Base-by-base conservation (phyloP, 306 rosid genomes). In the Astragalus glycyphyllos region DNA sequence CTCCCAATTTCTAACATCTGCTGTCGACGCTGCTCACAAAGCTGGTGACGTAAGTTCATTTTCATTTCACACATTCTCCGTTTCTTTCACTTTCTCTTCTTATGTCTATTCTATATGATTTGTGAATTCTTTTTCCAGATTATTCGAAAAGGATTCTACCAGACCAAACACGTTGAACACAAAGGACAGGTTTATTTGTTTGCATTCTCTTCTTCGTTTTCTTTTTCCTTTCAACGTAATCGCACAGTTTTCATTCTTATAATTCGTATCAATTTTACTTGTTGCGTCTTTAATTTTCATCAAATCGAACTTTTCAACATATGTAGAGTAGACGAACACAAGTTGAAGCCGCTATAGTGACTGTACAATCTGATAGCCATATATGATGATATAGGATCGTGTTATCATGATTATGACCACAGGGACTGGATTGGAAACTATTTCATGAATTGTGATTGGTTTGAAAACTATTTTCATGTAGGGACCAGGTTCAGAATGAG, bases 61-160 rank as follows among this genome's bases (percentile, higher is more conserved):
- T 41, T 12, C 60, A 32, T 37, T 34, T 55, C 57, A 26, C 17
- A 23, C 46, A 14, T 53, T 80, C 32, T 26, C 29, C 58, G 1
- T 38, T 13, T 10, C 6, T 1, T 45, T 45, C 35, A 14, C 26
- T 59, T 26, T 17, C 48, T 41, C 8, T 15, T 13, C 10, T 17
- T 2, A 2, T 44, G 37, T 55, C 53, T 53, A 29, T 40, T 26
- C 0, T 35, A 7, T 6, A 2, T 8, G 12, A 26, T 11, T 0
- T 69, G 5, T 58, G 29, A 48, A 5, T 71, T 69, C 35, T 70
- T 54, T 29, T 78, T 69, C 56, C 84, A 89, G 97, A 41, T 84
- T 62, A 94, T 94, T 82, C 89, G 90, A 0, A 71, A 85, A 54
- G 96, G 91, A 0, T 94, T 94, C 90, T 87, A 86, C 73, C 79